Conservation (phyloP, 345 rosid species). For the Populus alba region DNA sequence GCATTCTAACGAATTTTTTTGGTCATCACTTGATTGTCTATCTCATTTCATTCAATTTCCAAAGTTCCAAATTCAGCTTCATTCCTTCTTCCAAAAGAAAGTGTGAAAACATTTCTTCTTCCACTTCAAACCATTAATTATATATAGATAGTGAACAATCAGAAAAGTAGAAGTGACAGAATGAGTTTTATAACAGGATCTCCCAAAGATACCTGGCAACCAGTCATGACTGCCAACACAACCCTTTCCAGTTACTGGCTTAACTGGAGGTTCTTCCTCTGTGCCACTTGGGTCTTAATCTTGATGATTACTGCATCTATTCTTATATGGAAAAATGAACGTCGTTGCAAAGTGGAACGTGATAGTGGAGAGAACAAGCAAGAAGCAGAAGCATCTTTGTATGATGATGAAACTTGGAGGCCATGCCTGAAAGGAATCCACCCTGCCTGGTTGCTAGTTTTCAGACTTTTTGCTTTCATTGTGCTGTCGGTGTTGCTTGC, state of each 20-base stretch:
- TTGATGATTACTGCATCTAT: constrained; percentile 35
- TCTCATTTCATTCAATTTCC: neutral
- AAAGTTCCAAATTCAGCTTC: neutral
- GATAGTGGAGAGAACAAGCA: constrained; percentile 30
- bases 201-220: constrained; percentile 54
- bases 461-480: constrained; percentile 60
- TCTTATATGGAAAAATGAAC: constrained; percentile 69
- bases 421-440: constrained; percentile 80
- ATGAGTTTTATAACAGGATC: constrained; percentile 49
- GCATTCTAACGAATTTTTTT: neutral
- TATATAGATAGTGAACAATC: neutral
- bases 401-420: constrained; percentile 75
- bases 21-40: neutral
- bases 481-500: constrained; percentile 56
- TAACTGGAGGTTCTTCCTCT: constrained; percentile 86
- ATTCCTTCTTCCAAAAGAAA: neutral
- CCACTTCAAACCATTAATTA: neutral
- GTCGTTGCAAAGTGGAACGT: constrained; percentile 9
- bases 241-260: constrained; percentile 71
- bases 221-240: constrained; percentile 57
- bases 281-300: constrained; percentile 53
- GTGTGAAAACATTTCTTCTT: neutral
- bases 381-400: constrained; percentile 48
- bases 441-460: constrained; percentile 91
- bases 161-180: constrained; percentile 13